Evolutionary conservation across 2,329 filamentous ascomycete genomes (phyloP).

Genomic region (Microsporum audouinii): DNA sequence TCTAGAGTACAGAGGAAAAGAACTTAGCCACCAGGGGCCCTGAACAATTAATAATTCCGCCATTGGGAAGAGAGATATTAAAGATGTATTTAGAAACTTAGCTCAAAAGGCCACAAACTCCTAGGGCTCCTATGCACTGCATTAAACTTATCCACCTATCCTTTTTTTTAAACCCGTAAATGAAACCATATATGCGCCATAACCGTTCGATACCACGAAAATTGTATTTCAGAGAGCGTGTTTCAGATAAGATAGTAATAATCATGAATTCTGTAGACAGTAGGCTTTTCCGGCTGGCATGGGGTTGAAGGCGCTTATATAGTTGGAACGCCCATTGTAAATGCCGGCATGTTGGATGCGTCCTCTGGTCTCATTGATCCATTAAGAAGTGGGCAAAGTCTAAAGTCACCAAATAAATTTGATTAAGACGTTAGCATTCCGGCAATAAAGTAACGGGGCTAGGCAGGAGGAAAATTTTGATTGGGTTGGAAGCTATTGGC

Average conservation of each 20-base stretch:
- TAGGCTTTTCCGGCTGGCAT: not conserved
- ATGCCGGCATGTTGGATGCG: slow-evolving; percentile 35
- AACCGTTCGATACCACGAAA: not conserved
- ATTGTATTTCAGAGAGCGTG: not conserved
- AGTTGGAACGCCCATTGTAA: slow-evolving; percentile 17
- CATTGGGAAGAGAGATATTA: not conserved
- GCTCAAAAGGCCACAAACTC: not conserved
- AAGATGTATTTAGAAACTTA: not conserved
- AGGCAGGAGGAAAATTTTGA: not conserved
- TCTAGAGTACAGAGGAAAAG: not conserved
- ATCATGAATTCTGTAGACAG: not conserved
- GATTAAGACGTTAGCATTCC: slow-evolving; percentile 16
- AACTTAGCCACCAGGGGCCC: not conserved
- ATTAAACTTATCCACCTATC: not conserved
- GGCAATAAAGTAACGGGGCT: not conserved
- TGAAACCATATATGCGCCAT: not conserved
- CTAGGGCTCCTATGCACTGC: not conserved
- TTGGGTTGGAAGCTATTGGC: too few relatives aligned
- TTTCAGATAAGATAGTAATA: not conserved
- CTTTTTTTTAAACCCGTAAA: not conserved
- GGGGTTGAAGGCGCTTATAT: not conserved
- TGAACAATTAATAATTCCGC: not conserved
- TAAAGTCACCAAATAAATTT: slow-evolving; percentile 29
- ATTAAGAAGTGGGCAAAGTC: slow-evolving; percentile 74
- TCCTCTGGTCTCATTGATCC: slow-evolving; percentile 58